These are phyloP conservation scores for Hypoxylon lenormandii DNA, from an alignment of 495 filamentous ascomycete species.

Conservation along the genomic window DNA sequence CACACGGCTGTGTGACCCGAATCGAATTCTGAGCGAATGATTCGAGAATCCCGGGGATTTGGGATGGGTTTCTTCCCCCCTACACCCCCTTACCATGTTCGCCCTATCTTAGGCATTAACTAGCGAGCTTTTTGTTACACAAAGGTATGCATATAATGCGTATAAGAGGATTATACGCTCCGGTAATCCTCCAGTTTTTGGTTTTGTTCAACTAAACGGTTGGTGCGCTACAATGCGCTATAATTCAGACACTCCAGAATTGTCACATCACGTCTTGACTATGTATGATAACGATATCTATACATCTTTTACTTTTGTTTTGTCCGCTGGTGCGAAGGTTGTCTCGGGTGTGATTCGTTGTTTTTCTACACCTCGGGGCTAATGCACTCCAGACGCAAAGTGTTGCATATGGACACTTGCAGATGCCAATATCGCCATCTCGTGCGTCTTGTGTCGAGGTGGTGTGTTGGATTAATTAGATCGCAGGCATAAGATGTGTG, in stretches of 20 bases:
- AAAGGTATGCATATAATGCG: conserved; percentile 12
- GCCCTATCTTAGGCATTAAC: conserved; percentile 37
- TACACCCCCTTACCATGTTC: conserved; percentile 19
- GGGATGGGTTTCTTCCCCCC: conserved; percentile 11
- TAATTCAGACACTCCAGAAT: conserved; percentile 6
- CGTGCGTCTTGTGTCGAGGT: conserved; percentile 12
- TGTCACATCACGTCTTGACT: neutral
- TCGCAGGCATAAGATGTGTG: conserved; percentile 26
- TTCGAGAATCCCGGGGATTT: conserved; percentile 33
- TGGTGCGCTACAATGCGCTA: too few species aligned
- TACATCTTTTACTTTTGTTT: conserved; percentile 18
- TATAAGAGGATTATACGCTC: conserved; percentile 39
- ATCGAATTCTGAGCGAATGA: conserved; percentile 36
- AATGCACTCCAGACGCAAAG: conserved; percentile 47
- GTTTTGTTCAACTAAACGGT: too few species aligned
- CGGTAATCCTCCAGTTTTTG: conserved; percentile 15
- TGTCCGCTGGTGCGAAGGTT: conserved; percentile 17
- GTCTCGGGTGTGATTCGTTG: conserved; percentile 28
- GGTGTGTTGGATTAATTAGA: conserved; percentile 38
- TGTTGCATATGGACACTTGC: conserved; percentile 39
- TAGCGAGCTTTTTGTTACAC: conserved; percentile 36
- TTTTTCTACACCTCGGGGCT: conserved; percentile 28
- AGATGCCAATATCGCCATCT: conserved; percentile 40
- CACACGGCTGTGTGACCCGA: conserved; percentile 31
- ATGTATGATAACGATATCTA: too few species aligned